Conservation (phyloP, 1,284 basidiomycete species). For the Marasmius oreades region DNA sequence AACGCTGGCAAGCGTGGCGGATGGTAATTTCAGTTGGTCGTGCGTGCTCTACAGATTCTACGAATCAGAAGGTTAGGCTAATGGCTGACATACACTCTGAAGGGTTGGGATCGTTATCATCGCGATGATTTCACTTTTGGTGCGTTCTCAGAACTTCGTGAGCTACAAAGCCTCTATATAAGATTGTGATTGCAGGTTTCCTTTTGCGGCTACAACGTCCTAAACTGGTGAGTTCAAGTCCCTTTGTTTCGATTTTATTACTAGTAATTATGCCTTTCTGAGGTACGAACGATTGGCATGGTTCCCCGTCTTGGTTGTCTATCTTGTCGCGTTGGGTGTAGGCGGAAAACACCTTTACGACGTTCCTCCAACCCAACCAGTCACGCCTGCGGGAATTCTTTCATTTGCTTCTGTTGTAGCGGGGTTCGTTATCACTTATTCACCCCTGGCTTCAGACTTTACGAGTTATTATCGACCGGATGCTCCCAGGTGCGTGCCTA, state of each 20-base stretch:
- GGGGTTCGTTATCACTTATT: slow-evolving; percentile 71
- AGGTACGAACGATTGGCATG: slow-evolving; percentile 77
- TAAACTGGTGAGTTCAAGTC: slow-evolving; percentile 50
- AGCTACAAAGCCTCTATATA: not conserved
- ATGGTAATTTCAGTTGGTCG: slow-evolving; percentile 65
- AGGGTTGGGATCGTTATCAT: slow-evolving; percentile 91
- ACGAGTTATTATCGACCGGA: slow-evolving; percentile 61
- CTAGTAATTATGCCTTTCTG: slow-evolving; percentile 4
- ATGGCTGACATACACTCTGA: not conserved
- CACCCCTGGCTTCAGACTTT: slow-evolving; percentile 69
- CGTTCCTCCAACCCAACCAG: slow-evolving; percentile 40
- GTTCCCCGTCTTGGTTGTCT: slow-evolving; percentile 77
- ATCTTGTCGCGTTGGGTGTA: slow-evolving; percentile 71
- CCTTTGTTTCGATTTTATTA: not conserved
- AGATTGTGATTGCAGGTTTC: slow-evolving; percentile 46
- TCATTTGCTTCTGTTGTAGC: slow-evolving; percentile 69
- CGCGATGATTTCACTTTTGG: slow-evolving; percentile 70
- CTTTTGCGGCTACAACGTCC: slow-evolving; percentile 75
- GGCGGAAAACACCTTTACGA: slow-evolving; percentile 63
- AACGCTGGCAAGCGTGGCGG: slow-evolving; percentile 68
- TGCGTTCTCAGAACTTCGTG: slow-evolving; percentile 30
- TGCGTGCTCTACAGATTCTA: slow-evolving; percentile 29
- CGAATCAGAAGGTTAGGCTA: slow-evolving; percentile 2
- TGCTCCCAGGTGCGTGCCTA: slow-evolving; percentile 46
- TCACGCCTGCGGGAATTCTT: slow-evolving; percentile 50